phyloP scores from a whole-genome alignment of 805 yeast species.

The Debaryomyces castellii region DNA sequence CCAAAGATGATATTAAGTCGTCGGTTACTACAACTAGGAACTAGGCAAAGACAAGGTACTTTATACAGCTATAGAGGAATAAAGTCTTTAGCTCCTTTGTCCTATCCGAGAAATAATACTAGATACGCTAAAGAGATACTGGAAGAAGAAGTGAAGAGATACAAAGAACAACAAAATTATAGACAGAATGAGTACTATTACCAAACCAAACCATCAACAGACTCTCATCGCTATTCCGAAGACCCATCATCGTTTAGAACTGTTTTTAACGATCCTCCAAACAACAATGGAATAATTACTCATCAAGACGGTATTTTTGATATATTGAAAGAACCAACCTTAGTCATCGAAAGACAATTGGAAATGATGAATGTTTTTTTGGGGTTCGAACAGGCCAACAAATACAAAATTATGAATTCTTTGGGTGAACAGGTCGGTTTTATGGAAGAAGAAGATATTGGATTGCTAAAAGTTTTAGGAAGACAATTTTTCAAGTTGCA shows the following conservation, averaged over 20 bases:
- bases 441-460: slow-evolving; percentile 79
- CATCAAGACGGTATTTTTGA: slow-evolving; percentile 58
- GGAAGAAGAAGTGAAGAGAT: slow-evolving; percentile 32
- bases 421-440: slow-evolving; percentile 74
- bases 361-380: slow-evolving; percentile 84
- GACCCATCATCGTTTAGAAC: slow-evolving; percentile 32
- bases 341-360: slow-evolving; percentile 83
- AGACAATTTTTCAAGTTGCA: slow-evolving; percentile 83
- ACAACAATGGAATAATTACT: slow-evolving; percentile 51
- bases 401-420: slow-evolving; percentile 70
- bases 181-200: slow-evolving; percentile 20
- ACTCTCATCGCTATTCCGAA: slow-evolving; percentile 17
- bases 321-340: slow-evolving; percentile 73
- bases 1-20: background rate
- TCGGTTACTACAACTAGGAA: background rate
- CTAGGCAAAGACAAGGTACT: background rate
- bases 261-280: slow-evolving; percentile 37
- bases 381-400: slow-evolving; percentile 91
- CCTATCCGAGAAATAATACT: slow-evolving; percentile 15
- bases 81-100: background rate
- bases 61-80: background rate
- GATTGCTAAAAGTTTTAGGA: slow-evolving; percentile 65
- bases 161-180: slow-evolving; percentile 13
- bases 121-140: slow-evolving; percentile 32
- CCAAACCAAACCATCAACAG: slow-evolving; percentile 25